phyloP scores from a whole-genome alignment of 2,329 filamentous ascomycete genomes.

The Penicillium rolfsii region DNA sequence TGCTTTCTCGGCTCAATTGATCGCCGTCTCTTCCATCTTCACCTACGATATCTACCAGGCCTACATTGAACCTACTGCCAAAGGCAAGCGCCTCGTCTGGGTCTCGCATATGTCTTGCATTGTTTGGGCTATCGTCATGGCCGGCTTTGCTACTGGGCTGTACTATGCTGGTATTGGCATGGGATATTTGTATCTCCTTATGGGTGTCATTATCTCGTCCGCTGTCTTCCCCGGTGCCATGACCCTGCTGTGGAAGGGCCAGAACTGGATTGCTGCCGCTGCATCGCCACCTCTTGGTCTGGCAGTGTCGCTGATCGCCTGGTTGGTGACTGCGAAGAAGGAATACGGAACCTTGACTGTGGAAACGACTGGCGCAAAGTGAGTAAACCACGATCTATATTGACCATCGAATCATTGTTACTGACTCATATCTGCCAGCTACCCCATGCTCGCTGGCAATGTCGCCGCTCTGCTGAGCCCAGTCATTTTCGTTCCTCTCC shows the following conservation, averaged over 20 bases:
- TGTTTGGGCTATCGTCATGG: constrained; percentile 76
- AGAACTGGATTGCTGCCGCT: constrained; percentile 74
- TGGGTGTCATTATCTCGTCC: constrained; percentile 87
- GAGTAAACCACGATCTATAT: constrained; percentile 21
- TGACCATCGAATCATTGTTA: not conserved
- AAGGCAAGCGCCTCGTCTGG: constrained; percentile 75
- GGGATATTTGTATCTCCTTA: constrained; percentile 86
- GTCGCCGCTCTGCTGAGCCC: constrained; percentile 80
- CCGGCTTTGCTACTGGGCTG: constrained; percentile 75
- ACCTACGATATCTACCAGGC: constrained; percentile 89
- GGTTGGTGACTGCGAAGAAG: constrained; percentile 75
- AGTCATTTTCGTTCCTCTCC: constrained; percentile 70
- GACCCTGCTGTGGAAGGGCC: constrained; percentile 77
- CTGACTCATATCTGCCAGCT: constrained; percentile 37
- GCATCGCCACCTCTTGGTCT: constrained; percentile 72
- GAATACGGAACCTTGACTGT: constrained; percentile 71
- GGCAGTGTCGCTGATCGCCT: constrained; percentile 69
- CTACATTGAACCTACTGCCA: constrained; percentile 78
- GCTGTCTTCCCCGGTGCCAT: constrained; percentile 82
- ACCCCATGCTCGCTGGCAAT: constrained; percentile 86
- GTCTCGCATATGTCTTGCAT: constrained; percentile 76
- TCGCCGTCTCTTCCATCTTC: constrained; percentile 84
- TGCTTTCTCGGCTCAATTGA: constrained; percentile 79
- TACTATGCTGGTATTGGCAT: constrained; percentile 77
- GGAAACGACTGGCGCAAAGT: constrained; percentile 76